Percentiles rank a stretch among this genome's conserved stretches.
These are phyloP conservation scores for Agaricus subrufescens DNA, from an alignment of 768 basidiomycete species.

Conservation along the genomic window DNA sequence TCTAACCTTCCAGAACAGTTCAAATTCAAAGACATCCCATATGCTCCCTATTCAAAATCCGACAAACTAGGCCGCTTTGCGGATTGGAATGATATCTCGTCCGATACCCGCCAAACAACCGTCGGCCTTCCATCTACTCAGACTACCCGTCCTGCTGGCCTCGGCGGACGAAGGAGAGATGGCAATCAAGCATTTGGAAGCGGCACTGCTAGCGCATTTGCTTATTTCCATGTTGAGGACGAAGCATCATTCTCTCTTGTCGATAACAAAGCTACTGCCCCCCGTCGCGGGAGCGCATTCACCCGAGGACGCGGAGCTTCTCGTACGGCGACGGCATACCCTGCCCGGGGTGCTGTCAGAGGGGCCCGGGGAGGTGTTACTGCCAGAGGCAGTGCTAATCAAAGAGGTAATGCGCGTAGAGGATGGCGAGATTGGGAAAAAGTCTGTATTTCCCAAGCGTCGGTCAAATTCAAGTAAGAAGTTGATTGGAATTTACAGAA, in stretches of 20 bases:
- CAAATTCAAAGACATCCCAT: conserved; percentile 98
- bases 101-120: conserved; percentile 56
- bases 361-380: conserved; percentile 44
- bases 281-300: conserved; percentile 67
- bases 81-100: conserved; percentile 87
- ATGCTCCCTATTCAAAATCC: conserved; percentile 97
- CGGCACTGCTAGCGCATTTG: conserved; percentile 86
- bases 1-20: conserved; percentile 84
- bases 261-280: conserved; percentile 73
- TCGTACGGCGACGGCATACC: conserved; percentile 39
- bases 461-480: not conserved
- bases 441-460: conserved; percentile 36
- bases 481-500: conserved; percentile 37
- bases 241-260: conserved; percentile 96
- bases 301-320: conserved; percentile 50
- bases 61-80: conserved; percentile 98
- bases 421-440: conserved; percentile 97
- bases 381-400: conserved; percentile 34
- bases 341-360: conserved; percentile 40
- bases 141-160: conserved; percentile 42
- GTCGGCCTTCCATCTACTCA: conserved; percentile 44
- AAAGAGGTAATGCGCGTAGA: conserved; percentile 47
- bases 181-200: conserved; percentile 87
- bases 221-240: conserved; percentile 97
- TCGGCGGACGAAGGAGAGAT: conserved; percentile 63